Conservation (phyloP, 805 yeast genomes). For the Crinitomyces ghanaensis region DNA sequence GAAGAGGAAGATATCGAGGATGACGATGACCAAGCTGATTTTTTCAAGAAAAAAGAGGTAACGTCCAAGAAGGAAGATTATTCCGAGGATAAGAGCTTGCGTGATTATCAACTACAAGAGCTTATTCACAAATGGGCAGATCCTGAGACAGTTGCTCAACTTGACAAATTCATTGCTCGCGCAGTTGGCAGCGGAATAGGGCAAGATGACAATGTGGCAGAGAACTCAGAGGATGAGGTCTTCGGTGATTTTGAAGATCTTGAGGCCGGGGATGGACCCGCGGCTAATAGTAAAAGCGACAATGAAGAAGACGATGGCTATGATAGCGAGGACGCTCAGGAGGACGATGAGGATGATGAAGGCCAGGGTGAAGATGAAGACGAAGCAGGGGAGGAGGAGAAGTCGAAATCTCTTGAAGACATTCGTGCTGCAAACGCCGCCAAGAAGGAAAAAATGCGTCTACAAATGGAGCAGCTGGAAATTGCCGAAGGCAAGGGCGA, state of each 20-base stretch:
- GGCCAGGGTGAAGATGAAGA: slow-evolving; percentile 28
- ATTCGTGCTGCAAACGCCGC: slow-evolving; percentile 73
- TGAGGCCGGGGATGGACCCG: slow-evolving; percentile 27
- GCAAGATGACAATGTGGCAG: slow-evolving; percentile 18
- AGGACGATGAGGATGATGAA: slow-evolving; percentile 22
- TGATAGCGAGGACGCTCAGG: slow-evolving; percentile 21
- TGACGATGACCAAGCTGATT: slow-evolving; percentile 26
- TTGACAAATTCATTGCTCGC: too few species aligned
- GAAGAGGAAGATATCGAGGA: slow-evolving; percentile 20
- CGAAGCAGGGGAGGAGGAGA: slow-evolving; percentile 28
- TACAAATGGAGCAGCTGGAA: slow-evolving; percentile 83
- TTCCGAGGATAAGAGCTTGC: slow-evolving; percentile 15
- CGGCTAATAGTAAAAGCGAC: slow-evolving; percentile 22
- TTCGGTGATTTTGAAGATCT: slow-evolving; percentile 34
- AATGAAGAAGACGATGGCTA: slow-evolving; percentile 27
- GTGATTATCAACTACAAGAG: slow-evolving; percentile 10
- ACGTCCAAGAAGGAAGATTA: slow-evolving; percentile 5
- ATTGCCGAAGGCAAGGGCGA: slow-evolving; percentile 57
- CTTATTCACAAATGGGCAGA: slow-evolving; percentile 15
- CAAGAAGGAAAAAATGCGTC: slow-evolving; percentile 76
- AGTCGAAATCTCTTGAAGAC: slow-evolving; percentile 45
- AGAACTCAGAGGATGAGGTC: slow-evolving; percentile 26
- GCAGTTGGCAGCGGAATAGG: slow-evolving; percentile 18
- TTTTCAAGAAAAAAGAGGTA: slow-evolving; percentile 14
- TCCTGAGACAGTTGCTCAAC: slow-evolving; percentile 9